Evolutionary conservation across 1,284 basidiomycete species (phyloP), one percentile per base, ranked within the genome.

Genomic region (Trametes hirsuta): DNA sequence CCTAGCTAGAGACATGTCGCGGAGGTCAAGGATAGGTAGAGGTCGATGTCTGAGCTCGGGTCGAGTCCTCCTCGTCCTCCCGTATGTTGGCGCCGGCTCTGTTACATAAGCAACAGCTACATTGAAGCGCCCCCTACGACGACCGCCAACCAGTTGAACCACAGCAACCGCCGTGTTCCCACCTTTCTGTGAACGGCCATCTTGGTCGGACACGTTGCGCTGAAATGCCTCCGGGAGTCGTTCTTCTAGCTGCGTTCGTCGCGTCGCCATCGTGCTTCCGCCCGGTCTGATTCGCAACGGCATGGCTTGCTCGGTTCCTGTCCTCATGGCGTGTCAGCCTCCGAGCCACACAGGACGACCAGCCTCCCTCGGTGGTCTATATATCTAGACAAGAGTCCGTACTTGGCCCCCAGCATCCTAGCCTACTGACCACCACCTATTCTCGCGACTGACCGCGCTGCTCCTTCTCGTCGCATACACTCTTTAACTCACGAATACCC

Each of bases 1-100:
- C 66, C 77, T 75, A 49, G 72, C 69, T 54, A 79, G 66, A 55
- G 76, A 75, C 77, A 76, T 76, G 61, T 55, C 55, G 58, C 45
- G 18, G 49, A 34, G 42, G 47, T 62, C 45, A 39, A 54, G 58
- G 55, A 61, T 53, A 34, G 40, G 52, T 25, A 30, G 51, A 47
- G 30, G 45, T 54, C 41, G 41, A 11, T 34, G 58, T 59, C 40
- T 12, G 25, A 25, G 15, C 52, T 44, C 41, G 21, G 21, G 41
- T 25, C 34, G n/a, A 21, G 40, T 44, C 52, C 42, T 55, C 47
- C 48, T 47, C 50, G 50, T 35, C 53, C 53, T 39, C 35, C 61
- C 44, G 52, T 41, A 52, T 48, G 53, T 49, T 44, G 44, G 48
- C 53, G 58, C 44, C 48, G 37, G 3, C 25, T 1, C 4, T 25